phyloP scores from a whole-genome alignment of 2,329 filamentous ascomycete genomes.

The Keithomyces neogunnii region DNA sequence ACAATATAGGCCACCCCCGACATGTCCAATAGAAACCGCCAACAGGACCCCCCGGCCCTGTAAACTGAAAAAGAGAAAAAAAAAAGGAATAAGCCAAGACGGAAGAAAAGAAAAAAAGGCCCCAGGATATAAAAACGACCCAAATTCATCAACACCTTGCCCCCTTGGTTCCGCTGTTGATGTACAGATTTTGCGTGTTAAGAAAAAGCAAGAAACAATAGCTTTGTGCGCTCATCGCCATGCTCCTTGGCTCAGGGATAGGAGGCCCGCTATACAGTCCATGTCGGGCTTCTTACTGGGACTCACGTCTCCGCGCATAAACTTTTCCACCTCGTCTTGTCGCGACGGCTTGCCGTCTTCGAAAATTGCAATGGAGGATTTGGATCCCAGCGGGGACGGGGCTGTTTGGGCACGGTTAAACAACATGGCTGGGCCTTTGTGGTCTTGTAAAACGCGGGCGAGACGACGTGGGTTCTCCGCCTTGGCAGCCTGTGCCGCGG shows the following conservation, averaged over 20 bases:
- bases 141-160: background rate
- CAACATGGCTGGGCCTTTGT: slow-evolving; percentile 24
- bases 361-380: slow-evolving; percentile 38
- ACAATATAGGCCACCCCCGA: background rate
- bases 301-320: slow-evolving; percentile 60
- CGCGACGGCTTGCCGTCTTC: slow-evolving; percentile 32
- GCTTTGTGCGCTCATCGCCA: slow-evolving; percentile 51
- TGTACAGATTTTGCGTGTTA: no score
- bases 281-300: slow-evolving; percentile 72
- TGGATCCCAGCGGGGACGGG: slow-evolving; percentile 24
- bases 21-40: background rate
- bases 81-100: background rate
- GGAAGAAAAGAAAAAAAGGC: background rate
- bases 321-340: slow-evolving; percentile 58
- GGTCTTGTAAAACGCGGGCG: slow-evolving; percentile 32
- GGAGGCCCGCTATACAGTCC: slow-evolving; percentile 80
- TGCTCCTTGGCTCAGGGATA: slow-evolving; percentile 86
- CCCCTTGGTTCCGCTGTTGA: no score
- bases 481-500: slow-evolving; percentile 20
- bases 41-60: no score
- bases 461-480: slow-evolving; percentile 30
- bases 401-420: slow-evolving; percentile 32
- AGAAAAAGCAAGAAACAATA: no score
- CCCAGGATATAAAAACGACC: background rate
- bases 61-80: background rate